Conservation (phyloP, 306 rosid species). For the Carpinus fangiana region DNA sequence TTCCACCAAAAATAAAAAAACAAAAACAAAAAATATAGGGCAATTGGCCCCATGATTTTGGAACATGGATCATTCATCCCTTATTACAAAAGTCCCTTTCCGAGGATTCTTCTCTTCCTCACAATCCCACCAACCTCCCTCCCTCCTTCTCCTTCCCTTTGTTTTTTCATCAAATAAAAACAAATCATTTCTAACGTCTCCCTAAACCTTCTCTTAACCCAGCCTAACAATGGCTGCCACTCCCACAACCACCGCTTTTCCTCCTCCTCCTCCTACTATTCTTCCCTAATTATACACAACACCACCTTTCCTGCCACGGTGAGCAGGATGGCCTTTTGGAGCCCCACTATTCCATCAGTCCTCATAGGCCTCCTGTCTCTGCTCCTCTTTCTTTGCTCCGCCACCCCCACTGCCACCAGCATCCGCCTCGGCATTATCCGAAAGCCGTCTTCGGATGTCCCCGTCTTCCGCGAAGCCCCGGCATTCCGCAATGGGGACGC, state of each 20-base stretch:
- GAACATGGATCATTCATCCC: background rate
- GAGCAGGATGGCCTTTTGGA: constrained; percentile 74
- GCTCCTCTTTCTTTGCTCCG: background rate
- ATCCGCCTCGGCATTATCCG: constrained; percentile 52
- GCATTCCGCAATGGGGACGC: constrained; percentile 58
- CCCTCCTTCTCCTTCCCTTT: background rate
- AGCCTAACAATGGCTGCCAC: constrained; percentile 49
- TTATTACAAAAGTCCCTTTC: constrained; percentile 25
- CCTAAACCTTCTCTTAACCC: constrained; percentile 40
- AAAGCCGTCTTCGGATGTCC: constrained; percentile 40
- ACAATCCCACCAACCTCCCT: constrained; percentile 50
- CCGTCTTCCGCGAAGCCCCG: constrained; percentile 71
- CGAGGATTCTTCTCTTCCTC: constrained; percentile 69
- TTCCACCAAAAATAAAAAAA: background rate
- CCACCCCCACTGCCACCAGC: constrained; percentile 16
- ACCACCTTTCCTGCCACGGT: constrained; percentile 14
- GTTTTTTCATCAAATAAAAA: background rate
- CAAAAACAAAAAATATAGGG: background rate
- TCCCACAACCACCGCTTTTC: constrained; percentile 16
- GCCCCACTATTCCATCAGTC: constrained; percentile 6
- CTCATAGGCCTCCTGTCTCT: constrained; percentile 60
- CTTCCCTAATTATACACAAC: constrained; percentile 15
- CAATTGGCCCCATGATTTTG: background rate
- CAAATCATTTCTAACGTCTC: constrained; percentile 36
- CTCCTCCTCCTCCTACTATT: constrained; percentile 11